Evolutionary conservation across 768 basidiomycete species (phyloP).

Genomic region (Pleurotus tuoliensis): DNA sequence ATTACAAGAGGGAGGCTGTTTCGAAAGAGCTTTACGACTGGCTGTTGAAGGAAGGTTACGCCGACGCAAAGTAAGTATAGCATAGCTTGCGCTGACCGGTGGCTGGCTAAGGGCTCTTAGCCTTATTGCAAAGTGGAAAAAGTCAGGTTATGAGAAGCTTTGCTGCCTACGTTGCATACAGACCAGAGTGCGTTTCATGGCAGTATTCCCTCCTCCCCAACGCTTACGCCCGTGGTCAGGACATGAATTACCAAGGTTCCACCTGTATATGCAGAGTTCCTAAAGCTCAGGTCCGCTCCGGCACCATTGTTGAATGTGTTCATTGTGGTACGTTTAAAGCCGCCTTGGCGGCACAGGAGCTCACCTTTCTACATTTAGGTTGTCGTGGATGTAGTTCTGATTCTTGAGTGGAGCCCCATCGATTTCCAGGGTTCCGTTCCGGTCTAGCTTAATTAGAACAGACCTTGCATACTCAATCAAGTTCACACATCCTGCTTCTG

Average conservation of each 20-base stretch:
- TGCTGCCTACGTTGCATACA: conserved; percentile 98
- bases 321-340: conserved; percentile 77
- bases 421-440: too few species aligned
- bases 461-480: too few species aligned
- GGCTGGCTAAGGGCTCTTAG: conserved; percentile 34
- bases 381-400: conserved; percentile 92
- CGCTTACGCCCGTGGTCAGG: conserved; percentile 40
- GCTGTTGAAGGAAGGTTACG: conserved; percentile 96
- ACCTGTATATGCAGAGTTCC: conserved; percentile 98
- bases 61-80: conserved; percentile 82
- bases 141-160: conserved; percentile 95
- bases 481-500: not conserved
- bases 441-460: too few species aligned
- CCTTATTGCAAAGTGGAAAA: conserved; percentile 99
- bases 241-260: conserved; percentile 99
- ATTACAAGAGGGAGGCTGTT: conserved; percentile 97
- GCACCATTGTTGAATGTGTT: conserved; percentile 92
- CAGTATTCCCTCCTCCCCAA: not conserved
- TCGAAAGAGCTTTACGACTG: conserved; percentile 93
- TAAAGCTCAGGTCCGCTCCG: conserved; percentile 85
- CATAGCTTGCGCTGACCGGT: not conserved
- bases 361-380: conserved; percentile 39
- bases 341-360: conserved; percentile 7
- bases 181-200: conserved; percentile 56
- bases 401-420: conserved; percentile 36